Percentiles rank a stretch among this genome's conserved stretches.
phyloP scores from a whole-genome alignment of 2,329 filamentous ascomycete species.

The Nectriaceae sp. region DNA sequence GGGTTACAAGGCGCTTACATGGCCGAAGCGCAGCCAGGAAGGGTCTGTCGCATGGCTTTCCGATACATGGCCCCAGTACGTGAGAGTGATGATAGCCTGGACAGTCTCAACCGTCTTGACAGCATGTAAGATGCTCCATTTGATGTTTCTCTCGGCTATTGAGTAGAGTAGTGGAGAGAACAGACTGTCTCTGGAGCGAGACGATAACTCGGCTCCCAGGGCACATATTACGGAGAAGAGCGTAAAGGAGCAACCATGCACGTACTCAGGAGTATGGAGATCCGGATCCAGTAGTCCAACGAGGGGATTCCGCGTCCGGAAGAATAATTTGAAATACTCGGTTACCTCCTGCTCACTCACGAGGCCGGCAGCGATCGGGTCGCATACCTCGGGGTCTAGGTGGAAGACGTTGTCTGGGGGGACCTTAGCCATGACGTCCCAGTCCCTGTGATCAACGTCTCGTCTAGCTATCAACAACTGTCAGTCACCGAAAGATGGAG shows the following conservation, averaged over 20 bases:
- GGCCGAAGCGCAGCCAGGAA: slow-evolving; percentile 26
- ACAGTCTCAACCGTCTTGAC: slow-evolving; percentile 27
- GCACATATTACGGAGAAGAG: slow-evolving; percentile 28
- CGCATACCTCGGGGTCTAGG: slow-evolving; percentile 22
- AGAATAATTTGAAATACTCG: slow-evolving; percentile 19
- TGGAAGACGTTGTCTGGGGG: slow-evolving; percentile 21
- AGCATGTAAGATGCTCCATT: slow-evolving; percentile 27
- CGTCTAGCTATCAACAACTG: no score
- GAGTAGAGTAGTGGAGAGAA: slow-evolving; percentile 23
- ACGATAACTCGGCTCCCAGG: slow-evolving; percentile 27
- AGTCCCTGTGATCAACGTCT: slow-evolving; percentile 25
- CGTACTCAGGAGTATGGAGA: slow-evolving; percentile 25
- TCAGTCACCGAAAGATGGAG: no score
- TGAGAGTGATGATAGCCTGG: slow-evolving; percentile 25
- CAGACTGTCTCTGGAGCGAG: slow-evolving; percentile 22
- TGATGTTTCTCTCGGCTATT: slow-evolving; percentile 25
- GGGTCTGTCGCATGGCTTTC: slow-evolving; percentile 23
- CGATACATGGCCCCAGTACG: slow-evolving; percentile 26
- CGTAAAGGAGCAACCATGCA: slow-evolving; percentile 24
- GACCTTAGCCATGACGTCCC: slow-evolving; percentile 22
- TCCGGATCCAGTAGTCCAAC: slow-evolving; percentile 24
- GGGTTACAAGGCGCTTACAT: slow-evolving; percentile 17
- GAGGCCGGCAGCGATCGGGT: slow-evolving; percentile 22
- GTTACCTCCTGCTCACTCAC: slow-evolving; percentile 22
- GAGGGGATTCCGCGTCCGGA: slow-evolving; percentile 23